Conservation (phyloP, 352 stramenopile genomes). For the Aphanomyces euteiches region DNA sequence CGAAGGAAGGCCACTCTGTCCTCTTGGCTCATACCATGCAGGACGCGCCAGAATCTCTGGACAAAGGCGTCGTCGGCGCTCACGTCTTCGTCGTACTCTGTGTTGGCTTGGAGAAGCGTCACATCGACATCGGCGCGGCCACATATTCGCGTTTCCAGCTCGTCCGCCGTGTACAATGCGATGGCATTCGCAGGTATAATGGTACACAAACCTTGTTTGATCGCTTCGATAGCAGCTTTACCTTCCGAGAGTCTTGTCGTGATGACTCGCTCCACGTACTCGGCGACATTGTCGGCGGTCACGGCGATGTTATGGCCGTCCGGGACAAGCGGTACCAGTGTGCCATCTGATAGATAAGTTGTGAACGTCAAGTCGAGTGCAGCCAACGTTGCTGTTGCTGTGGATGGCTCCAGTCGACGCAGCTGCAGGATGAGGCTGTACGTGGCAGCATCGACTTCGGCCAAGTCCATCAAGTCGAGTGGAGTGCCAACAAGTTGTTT, state of each 20-base stretch:
- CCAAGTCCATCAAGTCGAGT: conserved; percentile 42
- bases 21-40: conserved; percentile 52
- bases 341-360: conserved; percentile 65
- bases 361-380: conserved; percentile 74
- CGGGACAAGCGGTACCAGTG: conserved; percentile 42
- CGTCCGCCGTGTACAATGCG: conserved; percentile 52
- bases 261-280: conserved; percentile 51
- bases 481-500: conserved; percentile 62
- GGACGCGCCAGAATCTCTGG: conserved; percentile 73
- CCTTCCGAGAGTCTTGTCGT: conserved; percentile 44
- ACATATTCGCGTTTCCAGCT: conserved; percentile 71
- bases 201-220: conserved; percentile 73
- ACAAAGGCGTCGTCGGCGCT: conserved; percentile 59
- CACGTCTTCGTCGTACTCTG: conserved; percentile 81
- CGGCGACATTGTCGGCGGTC: conserved; percentile 44
- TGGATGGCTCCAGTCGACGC: conserved; percentile 4
- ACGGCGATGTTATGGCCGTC: conserved; percentile 41
- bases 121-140: conserved; percentile 72
- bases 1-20: conserved; percentile 72
- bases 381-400: conserved; percentile 45
- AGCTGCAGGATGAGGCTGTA: conserved; percentile 57
- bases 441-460: conserved; percentile 62
- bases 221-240: conserved; percentile 51
- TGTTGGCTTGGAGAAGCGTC: conserved; percentile 62
- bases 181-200: conserved; percentile 65